These are phyloP conservation scores for Striga asiatica DNA, from an alignment of 257 asterid genomes.

Conservation along the genomic window DNA sequence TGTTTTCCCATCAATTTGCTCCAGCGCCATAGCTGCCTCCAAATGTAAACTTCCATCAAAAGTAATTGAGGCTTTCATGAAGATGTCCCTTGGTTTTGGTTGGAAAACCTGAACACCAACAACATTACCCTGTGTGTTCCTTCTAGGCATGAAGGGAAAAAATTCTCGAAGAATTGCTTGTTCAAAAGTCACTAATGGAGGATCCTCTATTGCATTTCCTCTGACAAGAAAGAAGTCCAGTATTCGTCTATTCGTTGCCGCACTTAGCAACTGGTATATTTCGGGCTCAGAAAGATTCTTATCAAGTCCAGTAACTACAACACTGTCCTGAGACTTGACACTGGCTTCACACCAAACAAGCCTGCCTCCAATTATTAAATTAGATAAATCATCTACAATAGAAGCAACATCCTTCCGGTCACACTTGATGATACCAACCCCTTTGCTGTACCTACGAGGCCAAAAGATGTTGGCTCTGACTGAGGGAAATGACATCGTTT, in stretches of 20 bases:
- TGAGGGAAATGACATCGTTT: slow-evolving; percentile 34
- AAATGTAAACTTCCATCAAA: slow-evolving; percentile 78
- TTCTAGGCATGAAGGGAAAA: slow-evolving; percentile 72
- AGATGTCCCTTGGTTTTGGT: slow-evolving; percentile 44
- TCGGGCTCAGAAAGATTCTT: slow-evolving; percentile 54
- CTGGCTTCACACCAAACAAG: slow-evolving; percentile 30
- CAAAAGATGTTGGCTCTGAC: slow-evolving; percentile 65
- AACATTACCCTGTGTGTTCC: slow-evolving; percentile 34
- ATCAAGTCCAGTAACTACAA: slow-evolving; percentile 44
- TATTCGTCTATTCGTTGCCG: slow-evolving; percentile 37
- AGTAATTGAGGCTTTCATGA: slow-evolving; percentile 50
- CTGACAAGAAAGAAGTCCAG: slow-evolving; percentile 46
- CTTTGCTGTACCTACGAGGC: slow-evolving; percentile 92
- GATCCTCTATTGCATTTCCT: slow-evolving; percentile 45
- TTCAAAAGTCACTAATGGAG: slow-evolving; percentile 47
- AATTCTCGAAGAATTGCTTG: slow-evolving; percentile 63
- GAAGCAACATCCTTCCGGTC: slow-evolving; percentile 38
- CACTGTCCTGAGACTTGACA: slow-evolving; percentile 18
- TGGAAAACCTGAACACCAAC: slow-evolving; percentile 62
- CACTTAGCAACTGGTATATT: slow-evolving; percentile 30
- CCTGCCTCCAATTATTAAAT: slow-evolving; percentile 34
- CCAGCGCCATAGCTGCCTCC: slow-evolving; percentile 91
- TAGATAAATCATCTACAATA: slow-evolving; percentile 44
- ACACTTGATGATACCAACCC: slow-evolving; percentile 64
- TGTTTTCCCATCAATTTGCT: slow-evolving; percentile 63